Base-by-base conservation (phyloP, 148 eudicot species). In the Rhododendron vialii region DNA sequence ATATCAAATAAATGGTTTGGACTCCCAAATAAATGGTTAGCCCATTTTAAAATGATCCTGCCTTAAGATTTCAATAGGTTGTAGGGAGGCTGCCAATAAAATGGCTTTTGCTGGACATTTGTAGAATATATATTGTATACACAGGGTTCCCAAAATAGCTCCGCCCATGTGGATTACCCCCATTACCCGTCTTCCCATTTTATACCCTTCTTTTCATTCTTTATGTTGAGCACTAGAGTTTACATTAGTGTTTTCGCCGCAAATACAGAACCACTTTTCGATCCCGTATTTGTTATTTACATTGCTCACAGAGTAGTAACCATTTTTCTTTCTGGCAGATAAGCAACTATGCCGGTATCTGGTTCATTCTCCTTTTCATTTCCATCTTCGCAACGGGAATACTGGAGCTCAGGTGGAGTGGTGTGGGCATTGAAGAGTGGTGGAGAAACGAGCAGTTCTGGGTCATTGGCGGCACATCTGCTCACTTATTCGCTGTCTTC, bases 381-480 rank as follows among this genome's bases (percentile, higher is more conserved):
- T 95, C 98, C 84, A 95, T 95, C 85, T 90, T 93, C 15, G 88
- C 92, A 12, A 95, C 98, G 10, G 96, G 96, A 80, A 89, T 95
- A 61, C 89, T 95, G 35, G 98, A 93, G 84, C 92, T 95, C 26
- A 82, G 96, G 79, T 95, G 98, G 98, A 91, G 96, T 67, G 96
- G 96, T 76, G 98, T 95, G 13, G 89, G 93, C 47, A 92, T 95
- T 4, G 96, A 95, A 30, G 98, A 92, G 85, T 95, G 96, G 98
- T 95, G 98, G 98, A 93, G 98, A 88, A 95, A 95, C 83, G 98
- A 95, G 50, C 98, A 95, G 90, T 95, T 95, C 74, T 95, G 98
- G 98, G 98, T 95, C 89, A 95, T 94, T 50, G 98, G 96, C 75
- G 98, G 98, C 22, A 95, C 98, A 18, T 95, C 98, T 0, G 98